Evolutionary conservation across 768 basidiomycete genomes (phyloP).

Genomic region (Termitomyces sp.): DNA sequence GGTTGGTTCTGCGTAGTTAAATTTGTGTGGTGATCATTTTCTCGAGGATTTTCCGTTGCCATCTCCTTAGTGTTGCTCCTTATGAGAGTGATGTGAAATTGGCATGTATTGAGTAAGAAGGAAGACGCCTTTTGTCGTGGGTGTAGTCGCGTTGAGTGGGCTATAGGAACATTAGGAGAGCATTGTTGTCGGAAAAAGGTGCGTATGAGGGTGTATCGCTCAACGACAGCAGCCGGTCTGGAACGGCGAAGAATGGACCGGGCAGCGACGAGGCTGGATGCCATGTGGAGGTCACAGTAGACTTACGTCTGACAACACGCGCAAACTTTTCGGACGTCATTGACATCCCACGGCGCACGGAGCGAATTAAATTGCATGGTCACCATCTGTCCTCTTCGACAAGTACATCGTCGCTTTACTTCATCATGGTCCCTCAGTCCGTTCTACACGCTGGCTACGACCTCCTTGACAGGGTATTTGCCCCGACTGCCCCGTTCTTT

Average conservation of each 20-base stretch:
- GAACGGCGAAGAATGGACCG: conserved; percentile 11
- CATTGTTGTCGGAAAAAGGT: conserved; percentile 49
- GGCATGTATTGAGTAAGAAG: conserved; percentile 12
- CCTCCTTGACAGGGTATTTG: conserved; percentile 4
- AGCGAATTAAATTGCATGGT: no score
- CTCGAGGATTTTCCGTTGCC: background rate
- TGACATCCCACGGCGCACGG: background rate
- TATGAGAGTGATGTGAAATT: conserved; percentile 20
- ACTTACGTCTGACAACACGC: background rate
- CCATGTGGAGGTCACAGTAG: conserved; percentile 5
- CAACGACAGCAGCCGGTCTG: conserved; percentile 30
- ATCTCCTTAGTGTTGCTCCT: background rate
- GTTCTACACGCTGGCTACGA: background rate
- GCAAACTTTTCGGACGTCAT: conserved; percentile 9
- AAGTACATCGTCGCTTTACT: background rate
- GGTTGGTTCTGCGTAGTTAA: background rate
- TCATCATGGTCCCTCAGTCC: background rate
- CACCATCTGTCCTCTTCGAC: no score
- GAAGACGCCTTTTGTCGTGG: background rate
- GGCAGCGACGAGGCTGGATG: conserved; percentile 11
- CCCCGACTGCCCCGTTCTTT: background rate
- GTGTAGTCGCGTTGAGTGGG: background rate
- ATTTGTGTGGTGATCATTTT: conserved; percentile 1
- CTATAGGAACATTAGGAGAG: background rate
- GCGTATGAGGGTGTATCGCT: conserved; percentile 60